Evolutionary conservation across 208 protist species (phyloP), one percentile per base, ranked within the genome.

Genomic region (Leishmania lainsoni): DNA sequence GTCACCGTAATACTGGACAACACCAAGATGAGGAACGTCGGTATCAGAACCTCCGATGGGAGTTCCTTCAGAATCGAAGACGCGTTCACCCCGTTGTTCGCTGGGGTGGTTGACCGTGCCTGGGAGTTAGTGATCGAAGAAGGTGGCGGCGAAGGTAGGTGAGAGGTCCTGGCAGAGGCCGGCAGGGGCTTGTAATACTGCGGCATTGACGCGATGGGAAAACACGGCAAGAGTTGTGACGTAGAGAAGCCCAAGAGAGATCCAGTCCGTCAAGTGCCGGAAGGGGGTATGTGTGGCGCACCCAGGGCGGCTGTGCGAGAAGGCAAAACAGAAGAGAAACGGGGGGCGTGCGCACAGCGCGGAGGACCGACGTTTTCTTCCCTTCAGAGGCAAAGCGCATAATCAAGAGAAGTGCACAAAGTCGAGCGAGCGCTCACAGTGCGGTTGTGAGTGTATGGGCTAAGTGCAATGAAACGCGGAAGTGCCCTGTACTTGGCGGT

Each of bases 1-100:
- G 78, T 85, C 52, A 82, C 81, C 29, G 73, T 83, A 54, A 94
- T 29, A 68, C 89, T 90, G 32, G 86, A 75, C n/a, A 87, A 0
- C 5, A 90, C 26, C 49, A 92, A 54, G 10, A 92, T 17, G 54
- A 83, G 69, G 6, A 90, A 52, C 1, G 91, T 84, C 0, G 91
- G 86, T 63, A 94, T 88, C 59, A 90, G 80, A 10, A 89, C 83
- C 32, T 91, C 69, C 42, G 48, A 51, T 0, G 72, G 76, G 20
- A 88, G 71, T 9, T n/a, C 51, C 48, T 81, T 35, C 26, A 84
- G 77, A 49, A 87, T 65, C 16, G 71, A 49, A 58, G 74, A 49
- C 22, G 39, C 35, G 35, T 8, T 63, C 22, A 39, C 35, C 17
- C 32, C 74, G 12, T 10, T 39, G 16, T 12, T 65, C 35, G 12